A percentile compares a stretch with the other conserved stretches of the same genome.
Conservation (phyloP, 2,329 filamentous ascomycete species). For the Pseudogymnoascus sp. region DNA sequence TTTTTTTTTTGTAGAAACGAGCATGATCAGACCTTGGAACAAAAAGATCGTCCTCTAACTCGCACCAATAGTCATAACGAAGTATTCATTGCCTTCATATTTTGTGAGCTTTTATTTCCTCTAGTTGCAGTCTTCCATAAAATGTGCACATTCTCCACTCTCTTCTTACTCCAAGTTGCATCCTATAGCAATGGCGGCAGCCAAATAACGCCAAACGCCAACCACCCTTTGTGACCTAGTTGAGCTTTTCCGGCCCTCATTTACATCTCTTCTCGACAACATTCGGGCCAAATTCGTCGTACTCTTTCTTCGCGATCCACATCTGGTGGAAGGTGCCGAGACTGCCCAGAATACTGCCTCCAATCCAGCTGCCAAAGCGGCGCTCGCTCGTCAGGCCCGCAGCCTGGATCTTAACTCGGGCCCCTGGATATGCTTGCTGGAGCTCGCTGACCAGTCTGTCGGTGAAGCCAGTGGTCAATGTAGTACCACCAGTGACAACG, state of each 20-base stretch:
- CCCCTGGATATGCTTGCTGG: slow-evolving; percentile 69
- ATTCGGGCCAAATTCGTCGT: slow-evolving; percentile 83
- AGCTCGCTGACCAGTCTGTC: slow-evolving; percentile 85
- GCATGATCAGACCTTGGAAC: not conserved
- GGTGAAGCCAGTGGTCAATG: slow-evolving; percentile 81
- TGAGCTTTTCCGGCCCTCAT: slow-evolving; percentile 34
- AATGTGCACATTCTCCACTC: not conserved
- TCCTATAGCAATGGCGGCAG: slow-evolving; percentile 5
- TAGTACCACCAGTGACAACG: slow-evolving; percentile 83
- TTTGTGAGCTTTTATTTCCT: slow-evolving; percentile 4
- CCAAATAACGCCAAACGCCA: slow-evolving; percentile 7
- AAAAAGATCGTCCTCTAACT: not conserved
- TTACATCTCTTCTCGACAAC: slow-evolving; percentile 97
- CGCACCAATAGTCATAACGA: not conserved
- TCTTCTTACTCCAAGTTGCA: slow-evolving; percentile 6
- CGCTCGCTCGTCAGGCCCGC: slow-evolving; percentile 80
- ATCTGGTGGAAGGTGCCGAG: slow-evolving; percentile 98
- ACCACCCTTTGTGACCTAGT: not conserved
- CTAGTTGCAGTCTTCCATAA: slow-evolving; percentile 1
- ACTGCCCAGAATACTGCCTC: slow-evolving; percentile 89
- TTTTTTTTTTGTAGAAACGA: not conserved
- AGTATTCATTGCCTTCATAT: slow-evolving; percentile 1
- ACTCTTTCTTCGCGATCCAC: slow-evolving; percentile 98
- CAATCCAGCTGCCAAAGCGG: slow-evolving; percentile 90
- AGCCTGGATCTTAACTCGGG: slow-evolving; percentile 80